phyloP scores from a whole-genome alignment of 2,329 filamentous ascomycete species.

The Fusarium proliferatum region DNA sequence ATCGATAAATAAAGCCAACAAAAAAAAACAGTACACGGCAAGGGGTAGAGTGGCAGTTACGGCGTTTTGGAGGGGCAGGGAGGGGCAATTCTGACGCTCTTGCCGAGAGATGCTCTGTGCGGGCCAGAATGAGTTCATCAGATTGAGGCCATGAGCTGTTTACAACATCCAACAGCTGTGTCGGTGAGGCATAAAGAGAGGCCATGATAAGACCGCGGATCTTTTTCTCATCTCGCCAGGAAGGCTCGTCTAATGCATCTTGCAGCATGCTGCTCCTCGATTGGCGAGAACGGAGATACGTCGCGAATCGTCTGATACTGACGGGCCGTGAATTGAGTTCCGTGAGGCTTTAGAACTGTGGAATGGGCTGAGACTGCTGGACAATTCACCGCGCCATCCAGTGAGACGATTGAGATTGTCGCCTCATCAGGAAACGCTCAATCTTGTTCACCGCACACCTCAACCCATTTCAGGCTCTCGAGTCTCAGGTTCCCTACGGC shows the following conservation, averaged over 20 bases:
- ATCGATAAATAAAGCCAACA: conserved; percentile 40
- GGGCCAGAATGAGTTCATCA: conserved; percentile 41
- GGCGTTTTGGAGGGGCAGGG: conserved; percentile 28
- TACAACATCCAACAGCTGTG: conserved; percentile 37
- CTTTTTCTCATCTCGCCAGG: conserved; percentile 24
- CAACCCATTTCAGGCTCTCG: conserved; percentile 25
- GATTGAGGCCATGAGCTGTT: conserved; percentile 39
- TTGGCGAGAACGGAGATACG: conserved; percentile 32
- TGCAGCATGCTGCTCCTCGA: conserved; percentile 33
- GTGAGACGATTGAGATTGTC: conserved; percentile 30
- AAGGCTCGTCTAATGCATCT: conserved; percentile 34
- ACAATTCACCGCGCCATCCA: conserved; percentile 29
- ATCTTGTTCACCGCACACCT: conserved; percentile 44
- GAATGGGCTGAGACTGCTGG: conserved; percentile 39
- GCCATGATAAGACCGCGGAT: conserved; percentile 36
- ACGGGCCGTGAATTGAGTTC: conserved; percentile 16
- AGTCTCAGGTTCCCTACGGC: conserved; percentile 10
- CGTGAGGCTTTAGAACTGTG: conserved; percentile 16
- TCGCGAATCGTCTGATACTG: conserved; percentile 26
- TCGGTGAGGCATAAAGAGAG: conserved; percentile 40
- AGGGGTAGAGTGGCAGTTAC: conserved; percentile 28
- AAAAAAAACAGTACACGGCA: conserved; percentile 16
- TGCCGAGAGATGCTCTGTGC: conserved; percentile 37
- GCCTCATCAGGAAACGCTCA: conserved; percentile 15
- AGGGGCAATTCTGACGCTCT: conserved; percentile 29